A percentile compares a stretch with the other conserved stretches of the same genome.
Evolutionary conservation across 2,329 filamentous ascomycete genomes (phyloP).

Genomic region (Ophiocordyceps camponoti-saundersi): DNA sequence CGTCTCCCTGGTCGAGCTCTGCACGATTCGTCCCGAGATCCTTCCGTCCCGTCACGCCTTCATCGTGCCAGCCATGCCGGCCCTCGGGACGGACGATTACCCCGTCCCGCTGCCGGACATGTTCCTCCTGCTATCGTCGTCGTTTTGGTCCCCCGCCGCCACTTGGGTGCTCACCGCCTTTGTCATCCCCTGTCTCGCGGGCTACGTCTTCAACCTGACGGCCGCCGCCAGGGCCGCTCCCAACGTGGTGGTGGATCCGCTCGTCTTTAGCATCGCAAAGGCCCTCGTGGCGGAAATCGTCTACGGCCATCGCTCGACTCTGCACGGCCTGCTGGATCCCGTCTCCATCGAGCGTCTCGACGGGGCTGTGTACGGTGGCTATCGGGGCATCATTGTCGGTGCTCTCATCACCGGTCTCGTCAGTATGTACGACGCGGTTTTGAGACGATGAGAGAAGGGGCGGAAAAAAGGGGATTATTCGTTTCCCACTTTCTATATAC

Average conservation of each 20-base stretch:
- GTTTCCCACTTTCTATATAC: no score
- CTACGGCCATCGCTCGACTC: constrained; percentile 49
- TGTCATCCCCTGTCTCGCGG: constrained; percentile 50
- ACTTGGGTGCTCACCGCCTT: constrained; percentile 63
- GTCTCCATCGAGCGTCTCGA: constrained; percentile 46
- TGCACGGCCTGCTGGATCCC: constrained; percentile 38
- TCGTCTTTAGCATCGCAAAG: constrained; percentile 83
- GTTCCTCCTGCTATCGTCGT: constrained; percentile 55
- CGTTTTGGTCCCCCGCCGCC: constrained; percentile 71
- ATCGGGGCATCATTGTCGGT: constrained; percentile 51
- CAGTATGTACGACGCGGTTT: constrained; percentile 61
- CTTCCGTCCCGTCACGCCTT: constrained; percentile 58
- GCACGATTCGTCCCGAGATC: constrained; percentile 50
- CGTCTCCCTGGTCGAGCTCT: constrained; percentile 53
- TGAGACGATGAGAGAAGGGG: constrained; percentile 36
- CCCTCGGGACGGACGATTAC: constrained; percentile 38
- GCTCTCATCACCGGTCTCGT: constrained; percentile 49
- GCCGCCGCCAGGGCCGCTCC: constrained; percentile 22
- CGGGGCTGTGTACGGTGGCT: constrained; percentile 52
- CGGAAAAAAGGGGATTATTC: background rate
- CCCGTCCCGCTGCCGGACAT: constrained; percentile 62
- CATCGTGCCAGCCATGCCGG: constrained; percentile 45
- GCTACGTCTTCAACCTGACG: constrained; percentile 85
- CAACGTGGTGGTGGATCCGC: constrained; percentile 58
- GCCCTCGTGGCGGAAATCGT: constrained; percentile 68